Conservation (phyloP, 2,329 filamentous ascomycete species). For the Allantophomopsis cytisporea region DNA sequence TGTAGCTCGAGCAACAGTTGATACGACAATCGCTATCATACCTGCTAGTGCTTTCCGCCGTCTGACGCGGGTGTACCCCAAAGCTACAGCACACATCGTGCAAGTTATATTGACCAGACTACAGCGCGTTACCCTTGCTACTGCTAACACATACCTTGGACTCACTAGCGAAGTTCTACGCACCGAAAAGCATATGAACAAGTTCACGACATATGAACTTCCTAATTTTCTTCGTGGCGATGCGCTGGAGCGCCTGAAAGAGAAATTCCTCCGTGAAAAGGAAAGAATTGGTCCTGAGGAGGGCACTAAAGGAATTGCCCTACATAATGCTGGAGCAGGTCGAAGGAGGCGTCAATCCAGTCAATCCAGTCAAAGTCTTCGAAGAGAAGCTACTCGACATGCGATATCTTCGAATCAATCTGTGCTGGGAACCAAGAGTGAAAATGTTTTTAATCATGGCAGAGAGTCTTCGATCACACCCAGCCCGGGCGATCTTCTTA, state of each 20-base stretch:
- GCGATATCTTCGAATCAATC: slow-evolving; percentile 23
- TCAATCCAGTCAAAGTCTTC: slow-evolving; percentile 58
- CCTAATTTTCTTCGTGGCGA: slow-evolving; percentile 82
- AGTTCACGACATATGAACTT: slow-evolving; percentile 80
- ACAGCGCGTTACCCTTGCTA: slow-evolving; percentile 86
- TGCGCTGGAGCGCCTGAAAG: slow-evolving; percentile 72
- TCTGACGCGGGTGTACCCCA: slow-evolving; percentile 85
- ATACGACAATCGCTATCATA: slow-evolving; percentile 97
- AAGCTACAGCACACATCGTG: slow-evolving; percentile 92
- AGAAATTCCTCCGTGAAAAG: slow-evolving; percentile 78
- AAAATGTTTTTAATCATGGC: slow-evolving; percentile 3
- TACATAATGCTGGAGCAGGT: slow-evolving; percentile 65
- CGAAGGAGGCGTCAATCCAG: slow-evolving; percentile 56
- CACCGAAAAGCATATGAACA: slow-evolving; percentile 88
- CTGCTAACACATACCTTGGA: slow-evolving; percentile 88
- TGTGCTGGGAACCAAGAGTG: slow-evolving; percentile 1
- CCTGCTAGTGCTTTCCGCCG: slow-evolving; percentile 91
- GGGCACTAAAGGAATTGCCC: slow-evolving; percentile 79
- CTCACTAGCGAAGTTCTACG: slow-evolving; percentile 83
- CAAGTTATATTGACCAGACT: slow-evolving; percentile 93
- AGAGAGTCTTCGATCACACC: slow-evolving; percentile 25
- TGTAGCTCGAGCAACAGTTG: slow-evolving; percentile 86
- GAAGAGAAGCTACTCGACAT: slow-evolving; percentile 69
- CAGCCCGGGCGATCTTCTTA: slow-evolving; percentile 66
- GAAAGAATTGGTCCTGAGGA: slow-evolving; percentile 74